phyloP scores from a whole-genome alignment of 805 yeast genomes.

The Saccharomycopsis oosterbeekiorum region DNA sequence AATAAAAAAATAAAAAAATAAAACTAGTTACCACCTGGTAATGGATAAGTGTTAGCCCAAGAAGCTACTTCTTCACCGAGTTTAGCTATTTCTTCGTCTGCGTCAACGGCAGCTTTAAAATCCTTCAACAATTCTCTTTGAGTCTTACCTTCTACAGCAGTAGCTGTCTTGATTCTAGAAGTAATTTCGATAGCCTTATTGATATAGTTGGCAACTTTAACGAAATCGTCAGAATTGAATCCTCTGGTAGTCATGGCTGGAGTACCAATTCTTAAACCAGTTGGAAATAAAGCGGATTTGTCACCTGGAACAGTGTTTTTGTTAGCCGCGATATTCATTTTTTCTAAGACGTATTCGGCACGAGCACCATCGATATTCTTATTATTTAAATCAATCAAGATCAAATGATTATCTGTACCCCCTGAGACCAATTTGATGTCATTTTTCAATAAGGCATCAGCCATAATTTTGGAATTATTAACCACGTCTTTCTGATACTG shows the following conservation, averaged over 20 bases:
- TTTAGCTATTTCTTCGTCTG: constrained; percentile 47
- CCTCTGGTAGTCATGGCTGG: constrained; percentile 99
- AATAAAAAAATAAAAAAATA: neutral
- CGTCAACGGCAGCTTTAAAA: constrained; percentile 64
- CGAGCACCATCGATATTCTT: constrained; percentile 95
- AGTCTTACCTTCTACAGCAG: constrained; percentile 45
- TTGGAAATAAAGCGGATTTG: constrained; percentile 91
- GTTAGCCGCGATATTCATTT: constrained; percentile 89
- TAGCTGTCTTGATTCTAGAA: constrained; percentile 34
- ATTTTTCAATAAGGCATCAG: constrained; percentile 47
- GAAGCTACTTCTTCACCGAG: constrained; percentile 56
- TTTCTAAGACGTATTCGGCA: constrained; percentile 90
- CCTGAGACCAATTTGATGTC: constrained; percentile 76
- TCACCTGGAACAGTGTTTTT: constrained; percentile 98
- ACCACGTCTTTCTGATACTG: constrained; percentile 84
- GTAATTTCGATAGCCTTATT: constrained; percentile 73
- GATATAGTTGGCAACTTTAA: constrained; percentile 68
- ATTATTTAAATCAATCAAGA: constrained; percentile 78
- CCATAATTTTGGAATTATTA: constrained; percentile 80
- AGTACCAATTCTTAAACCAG: constrained; percentile 95
- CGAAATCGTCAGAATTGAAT: constrained; percentile 78
- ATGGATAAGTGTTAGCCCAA: constrained; percentile 74
- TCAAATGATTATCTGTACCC: constrained; percentile 98
- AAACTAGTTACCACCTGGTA: constrained; percentile 58
- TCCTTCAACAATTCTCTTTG: constrained; percentile 52